phyloP scores from a whole-genome alignment of 2,329 filamentous ascomycete genomes.

The Xylariaceae sp. region DNA sequence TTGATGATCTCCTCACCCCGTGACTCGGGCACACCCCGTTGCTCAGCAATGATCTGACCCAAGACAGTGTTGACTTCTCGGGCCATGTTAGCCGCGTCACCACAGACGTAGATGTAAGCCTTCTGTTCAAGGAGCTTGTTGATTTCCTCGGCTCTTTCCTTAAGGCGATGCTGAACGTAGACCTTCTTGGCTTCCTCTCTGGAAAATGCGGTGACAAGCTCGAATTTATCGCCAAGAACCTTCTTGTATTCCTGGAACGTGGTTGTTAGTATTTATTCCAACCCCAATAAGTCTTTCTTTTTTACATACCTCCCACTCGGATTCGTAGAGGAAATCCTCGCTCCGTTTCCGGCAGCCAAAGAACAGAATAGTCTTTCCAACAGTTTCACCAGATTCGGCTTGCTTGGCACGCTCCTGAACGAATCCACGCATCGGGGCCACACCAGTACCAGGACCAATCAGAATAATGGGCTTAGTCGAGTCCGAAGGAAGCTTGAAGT shows the following conservation, averaged over 20 bases:
- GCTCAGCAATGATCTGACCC: conserved; percentile 76
- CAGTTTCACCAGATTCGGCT: conserved; percentile 70
- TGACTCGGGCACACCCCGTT: conserved; percentile 73
- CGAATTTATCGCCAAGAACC: conserved; percentile 79
- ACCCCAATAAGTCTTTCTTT: background rate
- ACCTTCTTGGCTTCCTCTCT: conserved; percentile 82
- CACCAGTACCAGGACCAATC: conserved; percentile 92
- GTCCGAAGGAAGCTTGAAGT: conserved; percentile 97
- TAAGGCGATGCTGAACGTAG: conserved; percentile 90
- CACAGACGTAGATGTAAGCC: conserved; percentile 96
- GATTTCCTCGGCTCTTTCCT: conserved; percentile 76
- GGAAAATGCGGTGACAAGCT: conserved; percentile 93
- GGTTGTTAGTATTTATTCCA: conserved; percentile 24
- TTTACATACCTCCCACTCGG: conserved; percentile 81
- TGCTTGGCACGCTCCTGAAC: conserved; percentile 87
- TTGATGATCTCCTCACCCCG: conserved; percentile 97
- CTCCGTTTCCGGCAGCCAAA: conserved; percentile 82
- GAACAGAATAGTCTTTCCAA: conserved; percentile 87
- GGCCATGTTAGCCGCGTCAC: conserved; percentile 96
- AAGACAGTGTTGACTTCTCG: conserved; percentile 87
- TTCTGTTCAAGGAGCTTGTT: conserved; percentile 80
- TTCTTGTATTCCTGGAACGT: conserved; percentile 68
- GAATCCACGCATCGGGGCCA: conserved; percentile 93
- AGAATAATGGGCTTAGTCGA: conserved; percentile 91
- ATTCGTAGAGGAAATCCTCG: conserved; percentile 91